Conservation (phyloP, 2,329 filamentous ascomycete species). For the Cercospora berteroae region DNA sequence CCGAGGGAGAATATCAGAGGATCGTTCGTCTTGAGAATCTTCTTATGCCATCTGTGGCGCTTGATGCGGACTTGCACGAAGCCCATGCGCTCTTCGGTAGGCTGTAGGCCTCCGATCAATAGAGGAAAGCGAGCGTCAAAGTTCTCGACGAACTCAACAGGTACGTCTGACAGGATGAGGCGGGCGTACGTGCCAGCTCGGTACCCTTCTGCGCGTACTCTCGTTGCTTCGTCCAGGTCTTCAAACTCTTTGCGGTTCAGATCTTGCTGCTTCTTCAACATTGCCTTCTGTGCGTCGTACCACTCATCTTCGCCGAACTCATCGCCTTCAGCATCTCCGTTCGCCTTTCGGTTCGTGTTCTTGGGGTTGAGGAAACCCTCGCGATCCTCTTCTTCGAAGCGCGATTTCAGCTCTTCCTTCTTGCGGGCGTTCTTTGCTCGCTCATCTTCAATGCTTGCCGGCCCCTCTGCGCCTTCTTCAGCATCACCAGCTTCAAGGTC, state of each 20-base stretch:
- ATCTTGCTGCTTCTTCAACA: constrained; percentile 90
- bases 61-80: constrained; percentile 96
- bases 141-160: constrained; percentile 80
- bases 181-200: constrained; percentile 90
- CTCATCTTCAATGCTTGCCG: constrained; percentile 54
- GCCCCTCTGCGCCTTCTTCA: constrained; percentile 33
- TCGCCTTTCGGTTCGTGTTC: constrained; percentile 67
- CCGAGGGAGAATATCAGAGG: constrained; percentile 95
- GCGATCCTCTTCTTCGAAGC: constrained; percentile 97
- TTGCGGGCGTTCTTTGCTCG: constrained; percentile 84
- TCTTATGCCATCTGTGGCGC: constrained; percentile 97
- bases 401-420: constrained; percentile 90
- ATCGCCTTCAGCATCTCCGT: constrained; percentile 62
- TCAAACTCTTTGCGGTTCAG: constrained; percentile 97
- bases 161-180: constrained; percentile 83
- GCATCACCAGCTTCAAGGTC: constrained; percentile 78
- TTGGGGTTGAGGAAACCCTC: constrained; percentile 94
- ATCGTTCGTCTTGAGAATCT: constrained; percentile 97
- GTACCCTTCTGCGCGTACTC: constrained; percentile 82
- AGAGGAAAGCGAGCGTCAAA: constrained; percentile 83
- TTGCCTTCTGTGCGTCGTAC: constrained; percentile 95
- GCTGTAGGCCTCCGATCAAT: constrained; percentile 83
- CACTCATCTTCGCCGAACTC: constrained; percentile 97
- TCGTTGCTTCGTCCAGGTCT: constrained; percentile 77
- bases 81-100: constrained; percentile 93